phyloP scores from a whole-genome alignment of 108 stramenopile genomes.

The Pseudonitzschia multistriata region DNA sequence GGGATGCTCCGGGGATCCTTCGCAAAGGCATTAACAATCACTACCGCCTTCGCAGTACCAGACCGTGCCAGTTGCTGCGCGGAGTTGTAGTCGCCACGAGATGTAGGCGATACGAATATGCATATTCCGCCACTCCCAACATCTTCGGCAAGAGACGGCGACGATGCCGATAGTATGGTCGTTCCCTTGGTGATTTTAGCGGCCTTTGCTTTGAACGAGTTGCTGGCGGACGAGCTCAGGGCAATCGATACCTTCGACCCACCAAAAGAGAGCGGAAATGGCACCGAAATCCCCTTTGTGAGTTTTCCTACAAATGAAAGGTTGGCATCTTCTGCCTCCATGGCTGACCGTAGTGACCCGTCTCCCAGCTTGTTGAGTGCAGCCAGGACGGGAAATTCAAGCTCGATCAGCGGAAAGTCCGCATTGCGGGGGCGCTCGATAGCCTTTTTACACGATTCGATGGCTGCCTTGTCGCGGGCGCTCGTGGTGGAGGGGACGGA shows the following conservation, averaged over 20 bases:
- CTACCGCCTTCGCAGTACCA: slow-evolving; percentile 28
- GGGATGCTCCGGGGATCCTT: slow-evolving; percentile 59
- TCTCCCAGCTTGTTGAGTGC: slow-evolving; percentile 75
- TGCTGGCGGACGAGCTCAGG: slow-evolving; percentile 47
- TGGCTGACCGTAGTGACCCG: slow-evolving; percentile 59
- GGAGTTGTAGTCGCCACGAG: slow-evolving; percentile 48
- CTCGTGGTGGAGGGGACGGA: not conserved
- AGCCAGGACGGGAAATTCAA: slow-evolving; percentile 67
- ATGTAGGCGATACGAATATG: slow-evolving; percentile 57
- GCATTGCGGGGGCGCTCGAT: slow-evolving; percentile 44
- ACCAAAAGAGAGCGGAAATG: slow-evolving; percentile 40
- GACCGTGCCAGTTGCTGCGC: slow-evolving; percentile 48
- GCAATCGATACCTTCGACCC: slow-evolving; percentile 43
- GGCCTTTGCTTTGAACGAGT: slow-evolving; percentile 42
- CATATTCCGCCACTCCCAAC: slow-evolving; percentile 32
- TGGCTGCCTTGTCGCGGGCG: slow-evolving; percentile 52
- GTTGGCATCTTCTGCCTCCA: slow-evolving; percentile 67
- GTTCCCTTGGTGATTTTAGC: slow-evolving; percentile 27
- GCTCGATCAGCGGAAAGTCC: slow-evolving; percentile 58
- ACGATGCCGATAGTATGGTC: slow-evolving; percentile 19
- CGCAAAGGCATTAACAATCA: slow-evolving; percentile 71
- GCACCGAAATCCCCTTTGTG: slow-evolving; percentile 26
- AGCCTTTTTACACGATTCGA: slow-evolving; percentile 51
- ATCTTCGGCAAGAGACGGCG: slow-evolving; percentile 8
- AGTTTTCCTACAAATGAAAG: slow-evolving; percentile 53